Conservation (phyloP, 164 flowering plant species). For the Tetracentron sinense region DNA sequence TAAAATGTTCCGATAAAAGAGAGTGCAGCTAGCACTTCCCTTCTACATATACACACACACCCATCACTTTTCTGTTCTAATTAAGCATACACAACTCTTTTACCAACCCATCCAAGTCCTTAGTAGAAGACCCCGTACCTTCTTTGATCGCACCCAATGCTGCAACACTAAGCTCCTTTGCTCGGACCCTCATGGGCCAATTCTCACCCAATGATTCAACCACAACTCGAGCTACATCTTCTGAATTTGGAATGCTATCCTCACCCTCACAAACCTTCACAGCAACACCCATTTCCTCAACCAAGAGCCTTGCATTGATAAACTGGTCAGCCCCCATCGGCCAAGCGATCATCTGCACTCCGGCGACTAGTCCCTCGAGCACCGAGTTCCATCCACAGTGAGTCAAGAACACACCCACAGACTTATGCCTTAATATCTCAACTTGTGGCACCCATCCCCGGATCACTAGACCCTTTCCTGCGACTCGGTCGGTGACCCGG, state of each 20-base stretch:
- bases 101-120: slow-evolving; percentile 23
- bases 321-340: slow-evolving; percentile 48
- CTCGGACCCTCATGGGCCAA: slow-evolving; percentile 6
- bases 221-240: slow-evolving; percentile 19
- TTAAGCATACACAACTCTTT: not conserved
- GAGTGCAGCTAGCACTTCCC: too few relatives aligned
- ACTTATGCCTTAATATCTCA: slow-evolving; percentile 28
- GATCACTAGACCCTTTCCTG: slow-evolving; percentile 27
- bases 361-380: slow-evolving; percentile 25
- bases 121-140: slow-evolving; percentile 24
- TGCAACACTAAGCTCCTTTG: slow-evolving; percentile 15
- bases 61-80: too few relatives aligned
- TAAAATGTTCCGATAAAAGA: too few relatives aligned
- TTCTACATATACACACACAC: too few relatives aligned
- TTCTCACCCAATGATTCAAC: slow-evolving; percentile 19
- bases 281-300: slow-evolving; percentile 26
- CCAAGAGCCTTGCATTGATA: slow-evolving; percentile 29
- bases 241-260: slow-evolving; percentile 26
- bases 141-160: slow-evolving; percentile 16
- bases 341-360: slow-evolving; percentile 38
- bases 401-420: slow-evolving; percentile 42
- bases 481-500: slow-evolving; percentile 34
- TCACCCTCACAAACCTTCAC: slow-evolving; percentile 31
- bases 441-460: slow-evolving; percentile 42
- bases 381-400: slow-evolving; percentile 52